phyloP scores from a whole-genome alignment of 2,329 filamentous ascomycete species.

The Botrytis hyacinthi region DNA sequence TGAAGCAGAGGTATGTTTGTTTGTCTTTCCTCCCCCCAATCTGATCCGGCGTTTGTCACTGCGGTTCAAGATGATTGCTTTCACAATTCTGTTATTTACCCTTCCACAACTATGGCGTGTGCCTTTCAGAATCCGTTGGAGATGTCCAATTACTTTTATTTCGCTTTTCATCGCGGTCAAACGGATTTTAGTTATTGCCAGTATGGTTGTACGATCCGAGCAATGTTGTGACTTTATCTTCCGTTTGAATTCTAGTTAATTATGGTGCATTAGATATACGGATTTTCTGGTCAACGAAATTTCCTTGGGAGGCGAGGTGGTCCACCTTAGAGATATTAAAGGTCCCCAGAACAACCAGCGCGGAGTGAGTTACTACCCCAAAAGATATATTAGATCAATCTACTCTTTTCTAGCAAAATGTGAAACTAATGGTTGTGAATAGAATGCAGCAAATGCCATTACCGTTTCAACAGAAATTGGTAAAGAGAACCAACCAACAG shows the following conservation, averaged over 20 bases:
- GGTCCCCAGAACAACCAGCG: conserved; percentile 21
- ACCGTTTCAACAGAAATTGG: neutral
- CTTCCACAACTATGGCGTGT: neutral
- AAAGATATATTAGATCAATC: neutral
- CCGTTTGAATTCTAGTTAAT: neutral
- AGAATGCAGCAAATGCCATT: conserved; percentile 1
- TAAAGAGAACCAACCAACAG: conserved; percentile 13
- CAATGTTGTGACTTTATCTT: neutral
- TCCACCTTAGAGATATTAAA: conserved; percentile 53
- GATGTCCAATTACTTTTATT: neutral
- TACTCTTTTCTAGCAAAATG: neutral
- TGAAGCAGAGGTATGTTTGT: conserved; percentile 61
- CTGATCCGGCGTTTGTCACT: neutral
- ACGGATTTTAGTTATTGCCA: neutral
- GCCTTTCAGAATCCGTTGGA: neutral
- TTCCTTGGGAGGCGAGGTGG: conserved; percentile 57
- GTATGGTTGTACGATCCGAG: too few relatives aligned
- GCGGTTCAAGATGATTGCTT: neutral
- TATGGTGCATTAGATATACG: conserved; percentile 54
- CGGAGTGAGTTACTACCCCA: neutral
- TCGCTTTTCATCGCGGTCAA: neutral
- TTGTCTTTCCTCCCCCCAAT: neutral
- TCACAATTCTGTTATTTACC: neutral
- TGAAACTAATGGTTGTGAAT: neutral
- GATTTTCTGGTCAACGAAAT: conserved; percentile 77